Base-by-base conservation (phyloP, 257 asterid genomes). In the Forsythia suspensa region DNA sequence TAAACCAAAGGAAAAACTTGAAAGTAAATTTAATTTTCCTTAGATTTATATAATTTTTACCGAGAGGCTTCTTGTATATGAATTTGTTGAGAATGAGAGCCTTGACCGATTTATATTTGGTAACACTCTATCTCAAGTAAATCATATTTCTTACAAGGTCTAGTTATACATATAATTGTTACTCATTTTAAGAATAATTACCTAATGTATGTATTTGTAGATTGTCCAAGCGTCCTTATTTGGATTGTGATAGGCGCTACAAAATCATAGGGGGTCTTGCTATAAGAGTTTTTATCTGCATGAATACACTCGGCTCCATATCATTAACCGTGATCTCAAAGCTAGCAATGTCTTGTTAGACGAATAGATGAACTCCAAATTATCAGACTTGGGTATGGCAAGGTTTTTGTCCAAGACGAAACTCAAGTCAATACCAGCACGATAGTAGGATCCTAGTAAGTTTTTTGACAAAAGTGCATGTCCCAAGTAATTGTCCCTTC, bases 321-420 rank as follows among this genome's bases (percentile, higher is more conserved):
- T 89, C 55, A 85, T 88, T 75, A 92, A 89, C 3, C 89, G 87
- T 1, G 90, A 88, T 61, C 74, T 87, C 1, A 89, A 85, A 76
- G 83, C 73, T 0, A 78, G 89, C 13, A 89, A 89, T 52, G 21
- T 89, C 71, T 86, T 88, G 6, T 8, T 89, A 16, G 94, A 91
- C 44, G 78, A 72, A 34, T 75, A 86, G 0, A 82, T 88, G 90
- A 85, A 85, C 18, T 86, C 94, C 0, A 89, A 89, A 80, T 86
- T 91, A 4, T 80, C 89, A 0, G 96, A 91, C 69, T 91, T 89
- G 76, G 92, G 92, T 16, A 80, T 86, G 85, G 94, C 91, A 4
- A 82, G 81, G 67, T 18, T 89, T 89, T 24, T 24, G 24, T 24
- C 24, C 78, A 55, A 8, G 87, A 84, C 10, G 88, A 89, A 72